These are phyloP conservation scores for Glaciozyma antarctica DNA, from an alignment of 768 basidiomycete species.

Conservation along the genomic window DNA sequence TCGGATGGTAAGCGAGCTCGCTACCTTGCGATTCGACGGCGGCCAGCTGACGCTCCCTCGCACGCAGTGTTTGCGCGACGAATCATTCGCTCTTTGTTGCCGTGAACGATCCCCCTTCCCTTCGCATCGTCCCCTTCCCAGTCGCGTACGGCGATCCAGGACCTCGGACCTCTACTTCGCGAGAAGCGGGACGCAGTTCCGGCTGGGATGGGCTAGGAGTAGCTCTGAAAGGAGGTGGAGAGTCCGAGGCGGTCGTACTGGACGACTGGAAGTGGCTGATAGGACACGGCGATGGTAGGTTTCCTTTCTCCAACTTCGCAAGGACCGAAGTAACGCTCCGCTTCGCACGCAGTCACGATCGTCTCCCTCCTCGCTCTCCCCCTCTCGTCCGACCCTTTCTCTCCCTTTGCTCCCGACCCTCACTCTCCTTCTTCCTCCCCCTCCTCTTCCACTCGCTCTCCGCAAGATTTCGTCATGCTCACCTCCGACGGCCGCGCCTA, in stretches of 20 bases:
- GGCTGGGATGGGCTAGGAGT: conserved; percentile 11
- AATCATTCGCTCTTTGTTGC: conserved; percentile 14
- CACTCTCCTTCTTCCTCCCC: neutral
- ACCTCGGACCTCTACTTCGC: neutral
- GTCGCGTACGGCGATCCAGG: no score
- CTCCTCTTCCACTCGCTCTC: neutral
- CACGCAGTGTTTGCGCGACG: conserved; percentile 20
- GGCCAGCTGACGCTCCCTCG: neutral
- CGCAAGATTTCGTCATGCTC: conserved; percentile 16
- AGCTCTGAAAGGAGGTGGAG: neutral
- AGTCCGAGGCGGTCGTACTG: conserved; percentile 13
- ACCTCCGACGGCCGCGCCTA: conserved; percentile 35
- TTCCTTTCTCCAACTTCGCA: neutral
- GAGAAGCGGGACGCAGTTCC: neutral
- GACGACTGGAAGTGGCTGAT: conserved; percentile 28
- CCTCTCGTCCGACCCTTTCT: neutral
- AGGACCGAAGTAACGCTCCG: neutral
- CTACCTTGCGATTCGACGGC: neutral
- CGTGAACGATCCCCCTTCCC: conserved; percentile 18
- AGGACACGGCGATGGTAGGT: conserved; percentile 12
- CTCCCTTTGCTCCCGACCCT: neutral
- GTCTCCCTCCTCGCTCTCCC: conserved; percentile 18
- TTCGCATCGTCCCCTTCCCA: conserved; percentile 28
- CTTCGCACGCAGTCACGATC: neutral
- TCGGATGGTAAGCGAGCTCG: conserved; percentile 13